Percentiles rank a stretch among this genome's conserved stretches.
These are phyloP conservation scores for Hypomontagnella submonticulosa DNA, from an alignment of 495 filamentous ascomycete genomes.

Conservation along the genomic window DNA sequence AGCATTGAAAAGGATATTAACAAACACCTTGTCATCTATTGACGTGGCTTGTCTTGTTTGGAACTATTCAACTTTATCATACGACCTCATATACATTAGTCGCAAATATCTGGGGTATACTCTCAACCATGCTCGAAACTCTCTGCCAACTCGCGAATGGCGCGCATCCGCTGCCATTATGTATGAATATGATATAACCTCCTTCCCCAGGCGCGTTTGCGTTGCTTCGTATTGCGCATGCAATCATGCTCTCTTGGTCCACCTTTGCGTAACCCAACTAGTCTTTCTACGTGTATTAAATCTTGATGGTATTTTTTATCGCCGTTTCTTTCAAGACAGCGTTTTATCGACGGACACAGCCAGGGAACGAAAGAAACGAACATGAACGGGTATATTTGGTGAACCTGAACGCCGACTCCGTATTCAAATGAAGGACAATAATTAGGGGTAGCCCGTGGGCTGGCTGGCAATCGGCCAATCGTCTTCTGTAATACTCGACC, in stretches of 20 bases:
- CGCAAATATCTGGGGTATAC: constrained; percentile 47
- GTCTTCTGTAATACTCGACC: constrained; percentile 99
- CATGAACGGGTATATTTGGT: constrained; percentile 51
- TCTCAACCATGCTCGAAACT: constrained; percentile 39
- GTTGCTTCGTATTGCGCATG: constrained; percentile 40
- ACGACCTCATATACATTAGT: constrained; percentile 56
- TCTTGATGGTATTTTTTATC: constrained; percentile 34
- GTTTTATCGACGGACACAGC: constrained; percentile 24
- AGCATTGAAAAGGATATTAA: not conserved
- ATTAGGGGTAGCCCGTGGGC: constrained; percentile 44
- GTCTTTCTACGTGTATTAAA: constrained; percentile 38
- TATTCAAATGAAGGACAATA: constrained; percentile 37
- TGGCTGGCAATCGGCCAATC: constrained; percentile 80
- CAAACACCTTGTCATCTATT: constrained; percentile 1
- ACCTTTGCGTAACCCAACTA: constrained; percentile 22
- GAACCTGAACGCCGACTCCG: constrained; percentile 46
- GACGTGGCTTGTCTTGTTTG: constrained; percentile 17
- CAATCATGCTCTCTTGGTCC: constrained; percentile 28
- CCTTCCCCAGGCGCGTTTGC: constrained; percentile 18
- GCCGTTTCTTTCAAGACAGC: constrained; percentile 24
- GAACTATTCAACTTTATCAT: constrained; percentile 47
- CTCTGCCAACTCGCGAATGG: constrained; percentile 29
- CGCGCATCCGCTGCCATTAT: constrained; percentile 27
- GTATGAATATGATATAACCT: constrained; percentile 26
- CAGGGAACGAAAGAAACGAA: constrained; percentile 45